Evolutionary conservation across 2,329 filamentous ascomycete species (phyloP), one percentile per base, ranked within the genome.

Genomic region (Zalaria sp.): DNA sequence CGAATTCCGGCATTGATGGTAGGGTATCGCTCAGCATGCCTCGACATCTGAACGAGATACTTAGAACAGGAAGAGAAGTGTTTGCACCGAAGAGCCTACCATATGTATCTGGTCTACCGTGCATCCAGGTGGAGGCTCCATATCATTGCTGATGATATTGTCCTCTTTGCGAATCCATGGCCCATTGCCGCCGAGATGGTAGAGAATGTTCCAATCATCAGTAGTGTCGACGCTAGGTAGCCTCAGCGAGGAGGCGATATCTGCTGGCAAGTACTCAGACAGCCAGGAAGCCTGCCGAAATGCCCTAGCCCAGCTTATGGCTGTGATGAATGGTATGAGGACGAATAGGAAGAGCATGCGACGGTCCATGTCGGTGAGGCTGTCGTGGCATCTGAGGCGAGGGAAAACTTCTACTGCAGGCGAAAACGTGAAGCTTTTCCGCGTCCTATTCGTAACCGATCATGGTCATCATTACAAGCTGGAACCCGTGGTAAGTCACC

Each of bases 21-120:
- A 1, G 73, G 73, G 55, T 74, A 76, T 51, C 73, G 60, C 51
- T 75, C 73, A 25, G 62, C 69, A 58, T 77, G 73, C 34, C 73
- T 64, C 18, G 73, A 70, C 60, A 76, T 68, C 70, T 73, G 48
- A 27, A 36, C 34, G 34, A 36, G 39, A 7, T 11, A 27, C 10
- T 39, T 32, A 29, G 18, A 38, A 47, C 31, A 51, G 42, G 8
- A 38, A 27, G 41, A 9, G 34, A 4, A 34, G 34, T n/a, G 3
- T 5, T 6, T 26, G n/a, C 5, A 18, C 1, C 31, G 27, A 9
- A 6, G 11, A 25, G 42, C 51, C 44, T 57, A 73, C 70, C 71
- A 77, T 70, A 54, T 77, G 72, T n/a, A 75, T 65, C 51, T 76
- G 72, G 43, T 74, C 67, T 5, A 76, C 61, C 10, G 55, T 51